Conservation (phyloP, 441 rosid genomes). For the Gossypium lobatum region DNA sequence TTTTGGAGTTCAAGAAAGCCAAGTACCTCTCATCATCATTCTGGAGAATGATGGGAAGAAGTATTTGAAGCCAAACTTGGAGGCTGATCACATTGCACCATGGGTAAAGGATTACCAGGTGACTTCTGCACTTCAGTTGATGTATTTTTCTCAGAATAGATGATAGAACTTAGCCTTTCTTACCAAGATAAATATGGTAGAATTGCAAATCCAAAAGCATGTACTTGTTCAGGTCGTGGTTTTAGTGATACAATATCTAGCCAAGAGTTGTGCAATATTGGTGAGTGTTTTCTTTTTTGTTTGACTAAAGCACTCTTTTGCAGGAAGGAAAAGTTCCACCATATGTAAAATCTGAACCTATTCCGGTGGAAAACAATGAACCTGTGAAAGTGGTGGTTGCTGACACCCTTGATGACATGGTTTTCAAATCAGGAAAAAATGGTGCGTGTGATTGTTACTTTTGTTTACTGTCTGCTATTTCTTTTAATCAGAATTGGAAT, state of each 20-base stretch:
- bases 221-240: neutral
- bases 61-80: constrained; percentile 62
- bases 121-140: constrained; percentile 12
- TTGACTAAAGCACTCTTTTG: constrained; percentile 16
- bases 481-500: neutral
- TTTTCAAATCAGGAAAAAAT: constrained; percentile 79
- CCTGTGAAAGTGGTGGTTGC: constrained; percentile 94
- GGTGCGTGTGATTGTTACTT: constrained; percentile 32
- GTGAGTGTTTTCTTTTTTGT: neutral
- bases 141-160: neutral
- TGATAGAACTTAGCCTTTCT: neutral
- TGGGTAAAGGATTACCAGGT: constrained; percentile 95
- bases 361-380: constrained; percentile 69
- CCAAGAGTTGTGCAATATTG: neutral
- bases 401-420: constrained; percentile 68
- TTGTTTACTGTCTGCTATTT: neutral
- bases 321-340: constrained; percentile 77
- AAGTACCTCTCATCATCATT: constrained; percentile 70
- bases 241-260: constrained; percentile 11
- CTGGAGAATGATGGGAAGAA: constrained; percentile 64
- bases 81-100: constrained; percentile 61
- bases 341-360: constrained; percentile 73
- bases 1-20: constrained; percentile 80
- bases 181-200: neutral
- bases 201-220: neutral